Percentiles rank a stretch among this genome's conserved stretches.
Evolutionary conservation across 805 yeast genomes (phyloP).

Genomic region (Schwanniomyces polymorphus): DNA sequence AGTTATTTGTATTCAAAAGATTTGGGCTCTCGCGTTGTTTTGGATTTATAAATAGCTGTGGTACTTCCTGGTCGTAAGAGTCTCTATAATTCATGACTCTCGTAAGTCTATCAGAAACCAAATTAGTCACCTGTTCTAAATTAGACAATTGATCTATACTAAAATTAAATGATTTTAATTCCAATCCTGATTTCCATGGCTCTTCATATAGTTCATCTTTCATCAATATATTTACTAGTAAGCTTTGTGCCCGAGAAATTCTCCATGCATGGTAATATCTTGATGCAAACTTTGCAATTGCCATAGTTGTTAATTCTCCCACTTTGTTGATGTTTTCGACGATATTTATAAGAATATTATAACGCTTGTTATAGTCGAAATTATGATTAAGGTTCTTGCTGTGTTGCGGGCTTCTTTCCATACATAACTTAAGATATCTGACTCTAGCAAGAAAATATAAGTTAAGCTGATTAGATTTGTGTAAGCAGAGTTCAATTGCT

Average conservation of each 20-base stretch:
- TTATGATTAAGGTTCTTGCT: conserved; percentile 6
- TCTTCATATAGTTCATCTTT: conserved; percentile 25
- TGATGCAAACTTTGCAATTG: conserved; percentile 42
- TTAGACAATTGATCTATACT: conserved; percentile 15
- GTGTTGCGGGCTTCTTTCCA: conserved; percentile 14
- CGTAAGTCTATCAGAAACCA: conserved; percentile 1
- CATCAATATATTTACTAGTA: not conserved
- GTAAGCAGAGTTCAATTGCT: conserved; percentile 32
- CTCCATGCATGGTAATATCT: conserved; percentile 67
- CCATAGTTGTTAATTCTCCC: conserved; percentile 12
- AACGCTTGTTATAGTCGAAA: conserved; percentile 6
- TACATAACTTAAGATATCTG: conserved; percentile 4
- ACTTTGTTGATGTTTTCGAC: conserved; percentile 9
- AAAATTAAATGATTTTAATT: conserved; percentile 11
- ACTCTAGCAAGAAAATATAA: conserved; percentile 5
- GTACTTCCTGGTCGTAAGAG: not conserved
- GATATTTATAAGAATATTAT: conserved; percentile 4
- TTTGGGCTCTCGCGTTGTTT: not conserved
- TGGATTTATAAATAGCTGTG: not conserved
- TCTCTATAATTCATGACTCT: conserved; percentile 8
- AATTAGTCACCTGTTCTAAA: conserved; percentile 21
- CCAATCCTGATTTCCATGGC: conserved; percentile 22
- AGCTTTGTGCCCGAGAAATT: conserved; percentile 52
- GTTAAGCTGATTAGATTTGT: conserved; percentile 30
- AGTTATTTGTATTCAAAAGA: not conserved